Base-by-base conservation (phyloP, 1,139 yeast species). In the Zygosaccharomyces sapae region DNA sequence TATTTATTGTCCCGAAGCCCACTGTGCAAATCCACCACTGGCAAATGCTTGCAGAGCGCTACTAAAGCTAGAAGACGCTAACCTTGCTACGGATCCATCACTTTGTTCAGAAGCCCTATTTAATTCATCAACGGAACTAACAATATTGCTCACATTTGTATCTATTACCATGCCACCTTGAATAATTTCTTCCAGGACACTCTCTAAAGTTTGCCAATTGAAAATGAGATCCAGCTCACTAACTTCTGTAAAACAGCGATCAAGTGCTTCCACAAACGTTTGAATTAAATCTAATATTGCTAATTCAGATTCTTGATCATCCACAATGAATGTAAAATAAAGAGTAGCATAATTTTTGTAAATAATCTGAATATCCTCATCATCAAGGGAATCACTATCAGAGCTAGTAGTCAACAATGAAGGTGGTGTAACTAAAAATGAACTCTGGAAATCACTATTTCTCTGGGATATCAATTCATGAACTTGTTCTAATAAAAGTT, bases 111-210 rank as follows among this genome's bases (percentile, higher is more conserved):
- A 52, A 4, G 61, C 61, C 33, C 58, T 57, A 47, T 68, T 68
- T 27, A 66, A 48, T 37, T 65, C 66, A 50, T 68, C 71, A 9
- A 83, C 84, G 0, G 94, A 89, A n/a, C 74, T 74, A 12, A 90
- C 96, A 33, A 92, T 89, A 53, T 86, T 79, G 36, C 72, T 67
- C 25, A 89, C 87, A 58, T 84, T 88, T 1, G 98, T 90, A 65
- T 92, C 98, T 34, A 94, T 87, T n/a, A 92, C 98, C 95, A 94
- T 84, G 0, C 99, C 99, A 25, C 97, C 98, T 63, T 92, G 98
- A 1, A 92, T 85, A 36, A 92, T 86, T 60, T 94, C 97, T 62
- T 85, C 92, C 47, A 92, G 69, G 3, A 92, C 97, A 1, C 96
- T 85, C 62, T 92, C 95, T 38, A 92, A 71, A 10, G 89, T 95